Percentiles rank a stretch among this genome's conserved stretches.
Evolutionary conservation across 2,329 filamentous ascomycete genomes (phyloP).

Genomic region (Pseudopyrenochaeta lycopersici): DNA sequence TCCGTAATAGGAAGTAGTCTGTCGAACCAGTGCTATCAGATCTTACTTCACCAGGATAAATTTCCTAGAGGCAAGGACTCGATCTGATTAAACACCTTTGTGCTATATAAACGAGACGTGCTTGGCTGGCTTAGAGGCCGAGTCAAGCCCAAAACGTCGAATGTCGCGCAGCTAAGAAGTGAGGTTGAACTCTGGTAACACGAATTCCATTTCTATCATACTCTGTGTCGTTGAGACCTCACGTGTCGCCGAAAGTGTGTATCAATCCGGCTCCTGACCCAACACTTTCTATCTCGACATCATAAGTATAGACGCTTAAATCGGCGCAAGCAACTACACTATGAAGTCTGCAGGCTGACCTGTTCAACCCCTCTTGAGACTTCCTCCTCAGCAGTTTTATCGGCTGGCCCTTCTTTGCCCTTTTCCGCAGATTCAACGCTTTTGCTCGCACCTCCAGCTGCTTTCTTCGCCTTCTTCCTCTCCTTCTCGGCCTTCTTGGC

Average conservation of each 20-base stretch:
- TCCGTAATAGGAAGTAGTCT: background rate
- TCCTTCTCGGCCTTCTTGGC: slow-evolving; percentile 72
- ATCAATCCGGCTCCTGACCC: background rate
- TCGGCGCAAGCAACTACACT: slow-evolving; percentile 13
- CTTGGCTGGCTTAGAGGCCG: background rate
- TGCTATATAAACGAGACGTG: background rate
- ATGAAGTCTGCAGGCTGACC: slow-evolving; percentile 54
- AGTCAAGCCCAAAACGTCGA: background rate
- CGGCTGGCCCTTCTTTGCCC: slow-evolving; percentile 61
- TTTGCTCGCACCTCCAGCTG: slow-evolving; percentile 71
- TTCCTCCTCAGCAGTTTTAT: slow-evolving; percentile 54
- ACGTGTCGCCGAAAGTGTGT: slow-evolving; percentile 39
- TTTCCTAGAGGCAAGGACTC: background rate
- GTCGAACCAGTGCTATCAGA: background rate
- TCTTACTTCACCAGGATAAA: background rate
- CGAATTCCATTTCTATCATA: background rate
- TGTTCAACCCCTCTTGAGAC: slow-evolving; percentile 56
- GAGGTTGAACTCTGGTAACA: background rate
- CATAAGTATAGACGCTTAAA: background rate
- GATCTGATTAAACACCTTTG: background rate
- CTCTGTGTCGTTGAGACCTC: background rate
- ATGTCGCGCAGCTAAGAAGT: background rate
- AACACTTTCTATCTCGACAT: slow-evolving; percentile 47
- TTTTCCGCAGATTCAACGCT: slow-evolving; percentile 82
- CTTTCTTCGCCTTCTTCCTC: slow-evolving; percentile 66